Conservation (phyloP, 306 rosid species). For the Cotoneaster glaucophyllus region DNA sequence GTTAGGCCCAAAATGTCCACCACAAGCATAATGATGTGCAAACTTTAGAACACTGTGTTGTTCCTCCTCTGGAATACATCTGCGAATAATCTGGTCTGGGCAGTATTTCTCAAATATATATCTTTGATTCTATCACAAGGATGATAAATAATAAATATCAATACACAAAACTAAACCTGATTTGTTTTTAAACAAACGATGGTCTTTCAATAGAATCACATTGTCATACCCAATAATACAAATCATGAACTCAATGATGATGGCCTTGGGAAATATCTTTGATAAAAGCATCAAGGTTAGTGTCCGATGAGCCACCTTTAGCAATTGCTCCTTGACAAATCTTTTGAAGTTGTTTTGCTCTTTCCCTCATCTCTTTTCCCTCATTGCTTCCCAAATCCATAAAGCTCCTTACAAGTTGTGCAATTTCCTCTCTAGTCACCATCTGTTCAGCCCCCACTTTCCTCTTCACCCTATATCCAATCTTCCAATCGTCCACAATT, state of each 20-base stretch:
- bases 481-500: slow-evolving; percentile 41
- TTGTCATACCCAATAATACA: no score
- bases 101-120: no score
- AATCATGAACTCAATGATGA: neutral
- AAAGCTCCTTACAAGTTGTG: slow-evolving; percentile 9
- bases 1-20: no score
- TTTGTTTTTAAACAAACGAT: no score
- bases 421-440: slow-evolving; percentile 29
- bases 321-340: slow-evolving; percentile 19
- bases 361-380: slow-evolving; percentile 14
- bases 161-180: no score
- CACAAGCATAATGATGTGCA: no score
- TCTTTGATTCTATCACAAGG: no score
- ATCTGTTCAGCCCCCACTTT: neutral
- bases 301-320: slow-evolving; percentile 31
- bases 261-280: neutral
- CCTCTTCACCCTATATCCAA: slow-evolving; percentile 33
- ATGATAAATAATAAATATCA: no score
- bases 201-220: no score
- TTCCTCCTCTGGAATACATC: no score
- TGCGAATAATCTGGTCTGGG: no score
- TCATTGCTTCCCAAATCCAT: slow-evolving; percentile 20
- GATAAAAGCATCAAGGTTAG: slow-evolving; percentile 24
- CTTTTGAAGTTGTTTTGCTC: slow-evolving; percentile 11
- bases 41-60: no score